Evolutionary conservation across 2,329 filamentous ascomycete genomes (phyloP).

Genomic region (Scopulariopsis brevicaulis): DNA sequence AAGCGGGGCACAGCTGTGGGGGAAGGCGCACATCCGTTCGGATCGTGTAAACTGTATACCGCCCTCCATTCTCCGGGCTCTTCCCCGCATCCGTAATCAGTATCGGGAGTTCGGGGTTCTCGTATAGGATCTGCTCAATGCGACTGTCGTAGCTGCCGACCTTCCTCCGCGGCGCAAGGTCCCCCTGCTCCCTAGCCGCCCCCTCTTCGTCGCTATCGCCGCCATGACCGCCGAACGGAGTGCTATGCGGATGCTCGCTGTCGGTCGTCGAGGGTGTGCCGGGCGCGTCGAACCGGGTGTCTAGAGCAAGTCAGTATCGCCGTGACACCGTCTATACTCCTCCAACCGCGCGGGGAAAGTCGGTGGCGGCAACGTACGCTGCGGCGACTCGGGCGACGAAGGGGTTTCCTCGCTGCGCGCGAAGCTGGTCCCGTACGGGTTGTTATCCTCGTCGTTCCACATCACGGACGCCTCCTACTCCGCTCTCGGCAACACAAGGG

Average conservation of each 20-base stretch:
- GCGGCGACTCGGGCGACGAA: constrained; percentile 44
- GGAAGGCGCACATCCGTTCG: constrained; percentile 64
- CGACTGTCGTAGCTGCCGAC: constrained; percentile 88
- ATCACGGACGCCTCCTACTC: constrained; percentile 31
- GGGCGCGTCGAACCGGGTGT: constrained; percentile 51
- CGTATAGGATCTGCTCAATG: constrained; percentile 94
- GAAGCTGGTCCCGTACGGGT: constrained; percentile 87
- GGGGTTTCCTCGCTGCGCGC: constrained; percentile 68
- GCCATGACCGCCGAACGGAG: constrained; percentile 8
- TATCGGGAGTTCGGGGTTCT: constrained; percentile 82
- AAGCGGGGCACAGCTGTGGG: neutral
- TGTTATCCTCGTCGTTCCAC: constrained; percentile 99
- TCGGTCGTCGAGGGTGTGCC: constrained; percentile 60
- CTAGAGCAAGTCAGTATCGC: constrained; percentile 28
- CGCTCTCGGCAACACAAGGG: neutral
- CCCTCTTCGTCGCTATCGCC: constrained; percentile 36
- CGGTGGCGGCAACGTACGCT: constrained; percentile 30
- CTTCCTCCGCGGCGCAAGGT: constrained; percentile 48
- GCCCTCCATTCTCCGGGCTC: constrained; percentile 80
- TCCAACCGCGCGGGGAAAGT: neutral
- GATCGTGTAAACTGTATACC: constrained; percentile 96
- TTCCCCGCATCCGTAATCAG: constrained; percentile 93
- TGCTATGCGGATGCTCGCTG: constrained; percentile 21
- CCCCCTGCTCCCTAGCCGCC: constrained; percentile 24
- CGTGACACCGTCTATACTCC: neutral